Base-by-base conservation (phyloP, 768 basidiomycete species). In the Phallus indusiatus region DNA sequence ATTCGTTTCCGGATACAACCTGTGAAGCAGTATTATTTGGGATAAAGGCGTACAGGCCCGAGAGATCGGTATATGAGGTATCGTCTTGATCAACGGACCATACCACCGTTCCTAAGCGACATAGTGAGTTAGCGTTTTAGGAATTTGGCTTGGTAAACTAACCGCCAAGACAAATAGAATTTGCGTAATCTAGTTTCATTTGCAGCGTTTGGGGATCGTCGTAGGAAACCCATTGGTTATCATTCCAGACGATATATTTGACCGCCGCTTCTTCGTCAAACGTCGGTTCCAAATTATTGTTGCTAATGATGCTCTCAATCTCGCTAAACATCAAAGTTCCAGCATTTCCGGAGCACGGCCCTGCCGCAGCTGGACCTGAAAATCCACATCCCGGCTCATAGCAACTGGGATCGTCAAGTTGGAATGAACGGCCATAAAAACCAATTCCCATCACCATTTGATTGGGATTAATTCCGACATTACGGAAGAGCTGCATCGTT, bases 41-140 rank as follows among this genome's bases (percentile, higher is more conserved):
- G 8, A 51, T 51, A 21, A 20, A 28, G 8, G 8, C 49, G 49
- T 28, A 51, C 8, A 28, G 49, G 8, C 49, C 20, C 8, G 24
- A 28, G 12, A 51, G 49, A 21, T 8, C 18, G 7, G 24, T 28
- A 28, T 20, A 36, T 53, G 36, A 37, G 9, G 36, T 37, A 16
- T 37, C 55, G 55, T 56, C 55, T 36, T 56, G 55, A 36, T 56
- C 55, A 11, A 56, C 18, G n/a, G 55, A 56, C 55, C 55, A 56
- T 20, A 56, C 46, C 17, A 37, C 9, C 36, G 36, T 37, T 8
- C 36, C 36, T 37, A 16, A 37, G 16, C 16, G 16, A 8, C 8
- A 37, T 37, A 37, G 8, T 37, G 36, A 37, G 16, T 37, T 8
- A 37, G 36, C 16, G 16, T 37, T 8, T 37, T 16, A 8, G 16